Evolutionary conservation across 345 rosid genomes (phyloP).

Genomic region (Kandelia obovata): DNA sequence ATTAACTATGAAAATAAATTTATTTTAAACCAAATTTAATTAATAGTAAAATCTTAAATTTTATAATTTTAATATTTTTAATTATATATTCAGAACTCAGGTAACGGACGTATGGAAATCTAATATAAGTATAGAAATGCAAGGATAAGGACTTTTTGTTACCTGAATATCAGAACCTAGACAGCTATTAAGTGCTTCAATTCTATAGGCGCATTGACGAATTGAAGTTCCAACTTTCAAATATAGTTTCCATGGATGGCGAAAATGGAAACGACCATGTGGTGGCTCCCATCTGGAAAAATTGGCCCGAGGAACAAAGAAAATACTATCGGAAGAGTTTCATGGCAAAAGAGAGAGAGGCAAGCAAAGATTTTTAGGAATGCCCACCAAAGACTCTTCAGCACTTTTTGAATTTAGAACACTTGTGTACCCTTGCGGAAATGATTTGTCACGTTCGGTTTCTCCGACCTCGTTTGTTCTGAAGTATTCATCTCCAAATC

Average conservation of each 20-base stretch:
- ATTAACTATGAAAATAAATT: too few relatives aligned
- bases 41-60: too few relatives aligned
- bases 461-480: conserved; percentile 22
- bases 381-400: conserved; percentile 72
- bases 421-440: conserved; percentile 46
- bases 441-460: conserved; percentile 27
- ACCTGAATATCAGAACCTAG: conserved; percentile 44
- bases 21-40: too few relatives aligned
- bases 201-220: conserved; percentile 57
- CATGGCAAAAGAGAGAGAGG: not conserved
- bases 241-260: conserved; percentile 79
- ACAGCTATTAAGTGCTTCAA: conserved; percentile 58
- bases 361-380: not conserved
- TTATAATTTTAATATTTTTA: too few relatives aligned
- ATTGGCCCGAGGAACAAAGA: conserved; percentile 44
- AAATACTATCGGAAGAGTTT: not conserved
- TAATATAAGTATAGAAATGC: too few relatives aligned
- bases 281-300: conserved; percentile 86
- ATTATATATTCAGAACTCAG: too few relatives aligned
- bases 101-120: too few relatives aligned
- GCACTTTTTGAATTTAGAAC: conserved; percentile 53
- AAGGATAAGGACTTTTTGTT: not conserved
- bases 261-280: conserved; percentile 64
- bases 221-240: conserved; percentile 43
- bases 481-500: conserved; percentile 54